Conservation (phyloP, 352 stramenopile genomes). For the Paralagenidium karlingii region DNA sequence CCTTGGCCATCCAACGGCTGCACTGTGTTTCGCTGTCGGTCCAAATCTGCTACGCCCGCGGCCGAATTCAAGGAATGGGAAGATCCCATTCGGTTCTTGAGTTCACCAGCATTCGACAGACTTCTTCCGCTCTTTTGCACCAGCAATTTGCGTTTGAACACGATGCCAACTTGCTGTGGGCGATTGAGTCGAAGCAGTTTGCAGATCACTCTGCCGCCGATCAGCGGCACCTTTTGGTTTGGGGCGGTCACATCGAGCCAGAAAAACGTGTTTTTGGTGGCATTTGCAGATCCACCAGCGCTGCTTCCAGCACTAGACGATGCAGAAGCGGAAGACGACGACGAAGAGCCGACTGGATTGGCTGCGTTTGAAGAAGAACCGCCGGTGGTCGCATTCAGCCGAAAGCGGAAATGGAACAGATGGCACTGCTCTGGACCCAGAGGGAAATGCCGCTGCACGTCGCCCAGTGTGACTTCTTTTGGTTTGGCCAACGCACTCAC, state of each 20-base stretch:
- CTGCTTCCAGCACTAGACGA: too few relatives aligned
- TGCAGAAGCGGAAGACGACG: too few relatives aligned
- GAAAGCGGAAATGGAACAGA: slow-evolving; percentile 77
- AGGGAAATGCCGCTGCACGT: slow-evolving; percentile 57
- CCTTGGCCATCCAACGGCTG: too few relatives aligned
- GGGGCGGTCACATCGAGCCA: slow-evolving; percentile 58
- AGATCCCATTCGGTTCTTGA: too few relatives aligned
- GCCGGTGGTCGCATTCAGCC: slow-evolving; percentile 39
- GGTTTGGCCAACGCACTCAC: slow-evolving; percentile 5
- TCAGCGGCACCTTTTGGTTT: slow-evolving; percentile 50
- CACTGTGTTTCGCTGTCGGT: too few relatives aligned
- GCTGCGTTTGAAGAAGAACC: slow-evolving; percentile 1
- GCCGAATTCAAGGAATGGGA: too few relatives aligned
- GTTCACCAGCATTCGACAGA: too few relatives aligned
- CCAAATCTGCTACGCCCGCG: too few relatives aligned
- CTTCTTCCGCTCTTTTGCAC: too few relatives aligned
- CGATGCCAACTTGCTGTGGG: slow-evolving; percentile 33
- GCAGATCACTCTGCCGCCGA: slow-evolving; percentile 68
- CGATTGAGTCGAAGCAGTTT: slow-evolving; percentile 64
- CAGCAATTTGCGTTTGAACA: slow-evolving; percentile 66
- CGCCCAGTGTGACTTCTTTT: slow-evolving; percentile 48
- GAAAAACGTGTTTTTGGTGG: slow-evolving; percentile 41
- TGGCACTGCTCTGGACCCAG: slow-evolving; percentile 16
- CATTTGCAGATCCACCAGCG: slow-evolving; percentile 5
- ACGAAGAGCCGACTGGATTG: too few relatives aligned